Evolutionary conservation across 2,329 filamentous ascomycete species (phyloP).

Genomic region (Pezicula radicicola): DNA sequence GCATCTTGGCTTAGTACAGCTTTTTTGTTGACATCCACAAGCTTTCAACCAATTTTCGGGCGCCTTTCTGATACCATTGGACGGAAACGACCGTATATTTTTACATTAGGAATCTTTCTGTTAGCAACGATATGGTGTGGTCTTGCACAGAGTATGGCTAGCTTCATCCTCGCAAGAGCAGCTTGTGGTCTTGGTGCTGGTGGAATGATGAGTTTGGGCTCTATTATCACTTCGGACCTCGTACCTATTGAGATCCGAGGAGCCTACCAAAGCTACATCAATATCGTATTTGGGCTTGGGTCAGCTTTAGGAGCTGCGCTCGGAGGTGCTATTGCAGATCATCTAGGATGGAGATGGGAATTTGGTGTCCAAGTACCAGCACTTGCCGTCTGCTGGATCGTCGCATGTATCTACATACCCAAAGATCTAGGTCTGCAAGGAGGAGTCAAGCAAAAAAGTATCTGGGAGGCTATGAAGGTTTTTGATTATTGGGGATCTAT

Average conservation of each 20-base stretch:
- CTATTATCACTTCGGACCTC: conserved; percentile 70
- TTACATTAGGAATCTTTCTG: conserved; percentile 59
- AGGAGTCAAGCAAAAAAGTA: conserved; percentile 38
- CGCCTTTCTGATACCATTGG: conserved; percentile 73
- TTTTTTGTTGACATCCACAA: conserved; percentile 73
- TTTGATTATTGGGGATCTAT: conserved; percentile 57
- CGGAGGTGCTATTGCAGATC: conserved; percentile 67
- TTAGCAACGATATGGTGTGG: conserved; percentile 68
- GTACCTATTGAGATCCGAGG: conserved; percentile 66
- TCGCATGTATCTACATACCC: conserved; percentile 48
- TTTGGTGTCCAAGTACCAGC: conserved; percentile 60
- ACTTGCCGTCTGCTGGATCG: conserved; percentile 41
- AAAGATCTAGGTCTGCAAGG: conserved; percentile 45
- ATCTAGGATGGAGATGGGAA: conserved; percentile 71
- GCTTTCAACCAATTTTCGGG: conserved; percentile 72
- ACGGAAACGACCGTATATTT: conserved; percentile 63
- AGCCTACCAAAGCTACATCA: conserved; percentile 69
- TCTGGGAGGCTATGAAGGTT: conserved; percentile 46
- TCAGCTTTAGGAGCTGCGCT: conserved; percentile 62
- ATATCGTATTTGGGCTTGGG: conserved; percentile 59
- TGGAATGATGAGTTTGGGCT: conserved; percentile 65
- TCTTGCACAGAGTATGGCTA: conserved; percentile 62
- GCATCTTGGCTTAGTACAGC: conserved; percentile 82
- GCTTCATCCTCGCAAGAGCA: conserved; percentile 68
- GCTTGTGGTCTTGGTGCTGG: conserved; percentile 72